Evolutionary conservation across 345 rosid genomes (phyloP).

Genomic region (Acer saccharum): DNA sequence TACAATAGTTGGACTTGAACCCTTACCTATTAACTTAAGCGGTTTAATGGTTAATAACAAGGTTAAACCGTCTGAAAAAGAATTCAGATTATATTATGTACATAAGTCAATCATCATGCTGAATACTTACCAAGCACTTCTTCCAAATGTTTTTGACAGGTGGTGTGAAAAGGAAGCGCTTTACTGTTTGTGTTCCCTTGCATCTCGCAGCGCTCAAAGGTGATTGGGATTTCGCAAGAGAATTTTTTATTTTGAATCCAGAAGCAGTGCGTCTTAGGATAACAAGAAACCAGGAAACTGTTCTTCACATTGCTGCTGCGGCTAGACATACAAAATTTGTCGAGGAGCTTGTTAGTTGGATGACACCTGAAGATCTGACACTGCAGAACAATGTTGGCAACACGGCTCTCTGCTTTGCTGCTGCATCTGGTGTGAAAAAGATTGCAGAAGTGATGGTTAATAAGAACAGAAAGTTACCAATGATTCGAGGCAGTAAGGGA

Average conservation of each 20-base stretch:
- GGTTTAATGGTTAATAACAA: too few species aligned
- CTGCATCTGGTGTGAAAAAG: slow-evolving; percentile 37
- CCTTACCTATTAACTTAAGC: too few species aligned
- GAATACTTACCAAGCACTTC: too few species aligned
- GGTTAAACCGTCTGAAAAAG: neutral
- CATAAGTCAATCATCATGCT: neutral
- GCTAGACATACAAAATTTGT: slow-evolving; percentile 35
- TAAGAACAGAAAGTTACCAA: slow-evolving; percentile 29
- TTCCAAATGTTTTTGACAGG: neutral
- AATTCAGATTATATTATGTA: neutral
- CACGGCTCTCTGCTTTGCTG: slow-evolving; percentile 37
- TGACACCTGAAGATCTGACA: slow-evolving; percentile 24
- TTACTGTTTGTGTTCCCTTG: slow-evolving; percentile 31
- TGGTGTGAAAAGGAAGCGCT: neutral
- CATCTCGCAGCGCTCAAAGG: slow-evolving; percentile 44
- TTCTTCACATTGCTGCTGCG: slow-evolving; percentile 50
- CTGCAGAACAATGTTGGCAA: slow-evolving; percentile 28
- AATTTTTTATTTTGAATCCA: slow-evolving; percentile 26
- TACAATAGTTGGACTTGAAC: too few species aligned
- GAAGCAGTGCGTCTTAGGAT: slow-evolving; percentile 29
- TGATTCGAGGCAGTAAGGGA: slow-evolving; percentile 34
- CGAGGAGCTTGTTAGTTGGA: slow-evolving; percentile 31
- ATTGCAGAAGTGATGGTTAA: slow-evolving; percentile 42
- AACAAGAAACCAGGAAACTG: slow-evolving; percentile 32
- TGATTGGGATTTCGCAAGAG: slow-evolving; percentile 43